Conservation (phyloP, 164 flowering plant genomes). For the Saururus chinensis region DNA sequence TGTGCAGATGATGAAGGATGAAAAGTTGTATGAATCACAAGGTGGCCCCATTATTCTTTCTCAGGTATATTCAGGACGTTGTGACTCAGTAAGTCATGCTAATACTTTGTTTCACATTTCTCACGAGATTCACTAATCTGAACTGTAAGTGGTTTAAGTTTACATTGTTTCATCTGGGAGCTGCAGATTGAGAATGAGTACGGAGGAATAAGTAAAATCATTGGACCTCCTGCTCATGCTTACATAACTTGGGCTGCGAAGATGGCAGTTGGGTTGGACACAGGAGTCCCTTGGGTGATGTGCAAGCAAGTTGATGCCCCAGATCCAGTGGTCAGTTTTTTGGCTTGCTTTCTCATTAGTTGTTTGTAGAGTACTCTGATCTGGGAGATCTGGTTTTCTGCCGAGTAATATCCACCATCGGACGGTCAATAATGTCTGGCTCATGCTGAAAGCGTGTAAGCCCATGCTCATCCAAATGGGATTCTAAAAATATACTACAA, state of each 20-base stretch:
- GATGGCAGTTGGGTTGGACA: slow-evolving; percentile 49
- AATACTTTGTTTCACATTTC: background rate
- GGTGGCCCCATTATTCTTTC: slow-evolving; percentile 13
- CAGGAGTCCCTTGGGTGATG: slow-evolving; percentile 81
- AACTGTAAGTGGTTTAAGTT: background rate
- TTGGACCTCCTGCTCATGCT: slow-evolving; percentile 48
- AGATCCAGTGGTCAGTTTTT: slow-evolving; percentile 49
- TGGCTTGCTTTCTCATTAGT: background rate
- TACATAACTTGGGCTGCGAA: slow-evolving; percentile 66
- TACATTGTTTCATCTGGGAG: background rate
- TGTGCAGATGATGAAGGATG: slow-evolving; percentile 8
- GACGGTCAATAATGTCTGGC: no score
- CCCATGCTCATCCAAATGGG: no score
- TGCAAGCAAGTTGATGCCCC: slow-evolving; percentile 77
- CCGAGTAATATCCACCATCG: no score
- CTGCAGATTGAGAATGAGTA: slow-evolving; percentile 69
- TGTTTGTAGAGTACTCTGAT: no score
- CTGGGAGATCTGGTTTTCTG: no score
- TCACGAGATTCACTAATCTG: background rate
- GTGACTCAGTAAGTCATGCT: no score
- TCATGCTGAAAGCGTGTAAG: no score
- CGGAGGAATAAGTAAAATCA: slow-evolving; percentile 27
- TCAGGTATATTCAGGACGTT: slow-evolving; percentile 1
- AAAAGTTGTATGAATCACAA: slow-evolving; percentile 5
- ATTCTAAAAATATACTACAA: no score